These are phyloP conservation scores for Colletotrichum agaves DNA, from an alignment of 2,329 filamentous ascomycete species.

Conservation along the genomic window DNA sequence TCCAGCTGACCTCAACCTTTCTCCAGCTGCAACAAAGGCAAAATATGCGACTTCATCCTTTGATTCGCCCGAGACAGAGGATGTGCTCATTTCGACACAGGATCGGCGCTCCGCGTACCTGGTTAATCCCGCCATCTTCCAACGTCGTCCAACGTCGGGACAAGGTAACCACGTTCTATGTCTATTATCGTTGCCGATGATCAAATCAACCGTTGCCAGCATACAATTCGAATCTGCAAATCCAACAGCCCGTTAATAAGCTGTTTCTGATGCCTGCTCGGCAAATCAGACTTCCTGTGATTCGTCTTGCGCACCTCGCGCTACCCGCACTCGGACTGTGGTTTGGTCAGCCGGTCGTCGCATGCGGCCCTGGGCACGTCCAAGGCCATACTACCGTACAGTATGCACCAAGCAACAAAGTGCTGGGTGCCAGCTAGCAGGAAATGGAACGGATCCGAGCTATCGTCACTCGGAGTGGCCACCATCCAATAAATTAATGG, in stretches of 20 bases:
- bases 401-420: background rate
- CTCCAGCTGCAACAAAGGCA: conserved; percentile 35
- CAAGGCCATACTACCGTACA: background rate
- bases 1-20: conserved; percentile 37
- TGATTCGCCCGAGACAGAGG: conserved; percentile 9
- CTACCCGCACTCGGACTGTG: conserved; percentile 31
- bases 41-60: conserved; percentile 20
- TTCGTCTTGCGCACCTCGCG: conserved; percentile 1
- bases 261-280: background rate
- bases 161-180: background rate
- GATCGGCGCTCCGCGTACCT: conserved; percentile 30
- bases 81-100: conserved; percentile 22
- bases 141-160: background rate
- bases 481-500: background rate
- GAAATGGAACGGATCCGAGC: conserved; percentile 20
- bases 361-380: conserved; percentile 29
- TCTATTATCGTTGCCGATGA: background rate
- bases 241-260: conserved; percentile 4
- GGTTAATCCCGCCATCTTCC: conserved; percentile 22
- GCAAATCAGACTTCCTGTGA: background rate
- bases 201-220: background rate
- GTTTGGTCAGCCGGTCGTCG: conserved; percentile 28
- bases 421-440: background rate
- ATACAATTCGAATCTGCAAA: background rate
- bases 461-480: conserved; percentile 12